Percentiles rank a stretch among this genome's conserved stretches.
Conservation (phyloP, 805 yeast genomes). For the Lipomyces anomalus region DNA sequence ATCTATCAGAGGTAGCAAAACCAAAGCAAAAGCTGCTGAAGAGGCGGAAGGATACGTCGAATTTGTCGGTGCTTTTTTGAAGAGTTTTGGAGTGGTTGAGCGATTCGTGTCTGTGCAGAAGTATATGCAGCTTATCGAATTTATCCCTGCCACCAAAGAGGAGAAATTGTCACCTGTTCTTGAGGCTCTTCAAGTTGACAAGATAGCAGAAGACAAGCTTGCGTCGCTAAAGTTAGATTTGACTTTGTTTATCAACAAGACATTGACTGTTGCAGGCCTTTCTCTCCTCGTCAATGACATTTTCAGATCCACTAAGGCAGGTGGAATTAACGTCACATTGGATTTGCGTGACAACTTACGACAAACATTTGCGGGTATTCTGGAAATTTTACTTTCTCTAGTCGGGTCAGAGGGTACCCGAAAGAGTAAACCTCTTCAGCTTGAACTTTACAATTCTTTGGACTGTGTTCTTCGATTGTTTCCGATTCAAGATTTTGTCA, state of each 20-base stretch:
- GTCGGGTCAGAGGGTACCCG: constrained; percentile 7
- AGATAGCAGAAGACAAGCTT: constrained; percentile 17
- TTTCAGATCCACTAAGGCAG: constrained; percentile 45
- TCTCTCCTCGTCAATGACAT: constrained; percentile 39
- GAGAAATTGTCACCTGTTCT: constrained; percentile 2
- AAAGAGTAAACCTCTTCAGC: constrained; percentile 35
- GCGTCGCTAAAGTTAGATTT: constrained; percentile 19
- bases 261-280: constrained; percentile 1
- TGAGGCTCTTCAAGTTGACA: constrained; percentile 6
- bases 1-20: constrained; percentile 50
- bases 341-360: constrained; percentile 2
- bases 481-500: constrained; percentile 68
- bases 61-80: constrained; percentile 64
- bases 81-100: constrained; percentile 60
- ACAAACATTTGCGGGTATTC: constrained; percentile 24
- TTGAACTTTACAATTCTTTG: constrained; percentile 50
- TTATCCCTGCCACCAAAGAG: too few relatives aligned
- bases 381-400: constrained; percentile 25
- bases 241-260: constrained; percentile 9
- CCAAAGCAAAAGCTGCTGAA: too few relatives aligned
- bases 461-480: constrained; percentile 60
- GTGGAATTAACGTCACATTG: constrained; percentile 1
- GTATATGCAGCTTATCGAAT: constrained; percentile 48
- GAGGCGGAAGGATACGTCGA: constrained; percentile 67
- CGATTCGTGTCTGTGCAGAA: constrained; percentile 53